phyloP scores from a whole-genome alignment of 129 eudicot species.

The Flaveria robusta region DNA sequence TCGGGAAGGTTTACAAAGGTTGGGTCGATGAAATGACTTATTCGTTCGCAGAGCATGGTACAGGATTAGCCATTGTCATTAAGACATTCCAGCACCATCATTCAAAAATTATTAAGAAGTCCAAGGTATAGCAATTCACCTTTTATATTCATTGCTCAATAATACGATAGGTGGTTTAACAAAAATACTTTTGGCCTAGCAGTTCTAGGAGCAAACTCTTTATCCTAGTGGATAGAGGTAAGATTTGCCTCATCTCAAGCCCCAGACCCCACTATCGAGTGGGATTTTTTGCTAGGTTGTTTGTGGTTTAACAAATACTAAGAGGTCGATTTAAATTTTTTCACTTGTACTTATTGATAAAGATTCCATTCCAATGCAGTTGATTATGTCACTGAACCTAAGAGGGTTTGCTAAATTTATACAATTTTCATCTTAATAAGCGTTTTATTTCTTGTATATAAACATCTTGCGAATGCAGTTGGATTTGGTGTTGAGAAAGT shows the following conservation, averaged over 20 bases:
- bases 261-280: no score
- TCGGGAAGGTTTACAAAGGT: conserved; percentile 34
- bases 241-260: no score
- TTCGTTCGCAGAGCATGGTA: neutral
- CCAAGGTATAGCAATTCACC: neutral
- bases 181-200: no score
- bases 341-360: neutral
- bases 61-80: conserved; percentile 19
- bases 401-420: neutral
- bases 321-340: neutral
- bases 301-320: neutral
- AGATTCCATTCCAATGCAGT: neutral
- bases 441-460: neutral
- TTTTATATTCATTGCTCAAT: neutral
- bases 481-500: conserved; percentile 65
- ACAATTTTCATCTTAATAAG: neutral
- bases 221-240: no score
- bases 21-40: conserved; percentile 26
- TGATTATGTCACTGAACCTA: neutral
- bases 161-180: no score
- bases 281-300: neutral
- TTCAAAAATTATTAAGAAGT: neutral
- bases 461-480: conserved; percentile 49
- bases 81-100: conserved; percentile 3
- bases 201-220: no score